Conservation (phyloP, 768 basidiomycete species). For the Boletus reticulatus region DNA sequence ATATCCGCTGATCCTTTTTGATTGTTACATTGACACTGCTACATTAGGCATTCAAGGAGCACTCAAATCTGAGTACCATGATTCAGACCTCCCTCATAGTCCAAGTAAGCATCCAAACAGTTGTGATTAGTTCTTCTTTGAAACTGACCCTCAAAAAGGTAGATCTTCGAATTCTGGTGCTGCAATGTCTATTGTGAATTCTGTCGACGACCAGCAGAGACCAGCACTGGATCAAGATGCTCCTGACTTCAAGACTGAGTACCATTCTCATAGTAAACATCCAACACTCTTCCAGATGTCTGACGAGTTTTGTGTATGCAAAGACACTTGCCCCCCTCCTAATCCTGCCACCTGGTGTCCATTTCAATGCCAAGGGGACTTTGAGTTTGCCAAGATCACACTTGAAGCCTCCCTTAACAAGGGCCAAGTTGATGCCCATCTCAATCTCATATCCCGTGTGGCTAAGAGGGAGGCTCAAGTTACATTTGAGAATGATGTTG, state of each 20-base stretch:
- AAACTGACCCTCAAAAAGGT: too few relatives aligned
- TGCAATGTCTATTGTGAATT: too few relatives aligned
- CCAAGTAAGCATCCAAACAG: too few relatives aligned
- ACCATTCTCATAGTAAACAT: slow-evolving; percentile 20
- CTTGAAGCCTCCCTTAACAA: slow-evolving; percentile 10
- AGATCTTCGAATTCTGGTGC: too few relatives aligned
- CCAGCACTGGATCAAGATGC: not conserved
- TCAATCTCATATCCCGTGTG: not conserved
- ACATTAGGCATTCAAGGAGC: too few relatives aligned
- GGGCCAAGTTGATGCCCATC: not conserved
- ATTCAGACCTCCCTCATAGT: too few relatives aligned
- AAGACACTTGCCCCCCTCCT: not conserved
- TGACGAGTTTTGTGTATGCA: too few relatives aligned
- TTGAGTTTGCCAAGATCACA: slow-evolving; percentile 8
- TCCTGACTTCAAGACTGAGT: slow-evolving; percentile 22
- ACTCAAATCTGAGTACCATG: too few relatives aligned
- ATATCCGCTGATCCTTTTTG: too few relatives aligned
- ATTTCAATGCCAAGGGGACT: slow-evolving; percentile 1
- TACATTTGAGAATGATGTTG: not conserved
- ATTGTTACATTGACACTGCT: too few relatives aligned
- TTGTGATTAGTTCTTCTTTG: too few relatives aligned
- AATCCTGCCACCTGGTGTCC: not conserved
- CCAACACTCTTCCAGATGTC: not conserved
- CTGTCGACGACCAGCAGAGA: too few relatives aligned
- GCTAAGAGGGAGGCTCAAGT: slow-evolving; percentile 21